These are phyloP conservation scores for Candida sp. DNA, from an alignment of 1,139 yeast species.

Conservation along the genomic window DNA sequence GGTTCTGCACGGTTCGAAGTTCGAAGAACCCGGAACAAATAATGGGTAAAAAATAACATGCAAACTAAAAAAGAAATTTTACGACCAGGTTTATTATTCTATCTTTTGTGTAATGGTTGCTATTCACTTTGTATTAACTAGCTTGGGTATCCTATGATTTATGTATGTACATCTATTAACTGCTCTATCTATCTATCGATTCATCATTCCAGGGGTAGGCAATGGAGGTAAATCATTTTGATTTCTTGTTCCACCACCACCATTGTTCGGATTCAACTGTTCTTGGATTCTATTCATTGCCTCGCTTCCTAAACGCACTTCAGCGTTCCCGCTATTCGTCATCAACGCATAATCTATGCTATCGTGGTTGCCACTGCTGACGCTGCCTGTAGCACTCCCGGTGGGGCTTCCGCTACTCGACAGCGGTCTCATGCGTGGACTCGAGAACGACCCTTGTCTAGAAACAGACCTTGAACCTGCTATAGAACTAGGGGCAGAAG, in stretches of 20 bases:
- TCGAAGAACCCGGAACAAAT: no score
- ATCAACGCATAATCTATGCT: background rate
- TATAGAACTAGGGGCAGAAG: background rate
- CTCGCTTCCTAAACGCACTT: background rate
- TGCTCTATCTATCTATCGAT: background rate
- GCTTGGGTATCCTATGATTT: no score
- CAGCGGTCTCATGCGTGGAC: background rate
- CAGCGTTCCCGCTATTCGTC: background rate
- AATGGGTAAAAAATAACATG: no score
- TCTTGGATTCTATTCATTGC: conserved; percentile 1
- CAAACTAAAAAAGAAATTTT: no score
- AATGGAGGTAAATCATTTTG: conserved; percentile 4
- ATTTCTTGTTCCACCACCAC: background rate
- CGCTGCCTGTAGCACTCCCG: background rate
- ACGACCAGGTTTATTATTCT: no score
- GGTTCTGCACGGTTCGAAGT: no score
- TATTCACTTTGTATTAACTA: no score
- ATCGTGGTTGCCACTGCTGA: background rate
- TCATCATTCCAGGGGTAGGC: conserved; percentile 5
- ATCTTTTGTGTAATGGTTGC: no score
- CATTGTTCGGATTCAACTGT: background rate
- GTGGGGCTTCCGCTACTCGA: background rate
- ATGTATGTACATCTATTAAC: background rate
- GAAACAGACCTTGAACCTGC: background rate
- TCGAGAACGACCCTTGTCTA: background rate